Evolutionary conservation across 805 yeast species (phyloP), one percentile per base, ranked within the genome.

Genomic region (Metschnikowia lunata): DNA sequence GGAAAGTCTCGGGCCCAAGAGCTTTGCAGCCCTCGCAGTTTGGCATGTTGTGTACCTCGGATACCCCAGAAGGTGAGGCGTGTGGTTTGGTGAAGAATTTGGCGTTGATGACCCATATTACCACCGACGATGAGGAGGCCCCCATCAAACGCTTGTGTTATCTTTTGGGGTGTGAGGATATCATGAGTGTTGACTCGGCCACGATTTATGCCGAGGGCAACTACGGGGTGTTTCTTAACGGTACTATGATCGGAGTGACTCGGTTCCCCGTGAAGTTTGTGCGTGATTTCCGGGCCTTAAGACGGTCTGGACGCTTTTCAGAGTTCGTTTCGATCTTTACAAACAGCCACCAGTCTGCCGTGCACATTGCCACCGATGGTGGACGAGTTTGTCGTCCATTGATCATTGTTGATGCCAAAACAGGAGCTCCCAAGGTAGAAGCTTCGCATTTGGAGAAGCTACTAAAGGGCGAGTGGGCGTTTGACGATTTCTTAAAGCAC

Each of bases 31-130:
- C 99, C 9, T 93, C 99, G 1, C 99, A 93, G 70, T 93, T 93
- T 65, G 99, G 99, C 62, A 93, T 93, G 98, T 75, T 93, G 48
- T 93, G 99, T 74, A 88, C 98, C 7, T 87, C 98, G 0, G 99
- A 93, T 77, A 93, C 99, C 0, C 99, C 99, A 1, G 99, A 93
- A 77, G 99, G 99, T 76, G 99, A 93, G 68, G 99, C 99, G 0
- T 93, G 99, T 80, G 99, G 99, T 60, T 77, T 93, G 65, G 99
- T 93, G 31, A 93, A 93, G 69, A 93, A 93, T 62, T 73, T 93
- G 63, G 99, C 99, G 1, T 75, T 93, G 37, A 93, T 93, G 99
- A 93, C 99, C 9, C 99, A 93, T 66, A 93, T 93, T 59, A 93
- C 99, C 5, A 91, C 99, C 1, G 99, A 93, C 66, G 97, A 88